phyloP scores from a whole-genome alignment of 2,329 filamentous ascomycete species.

The Helicocarpus griseus region DNA sequence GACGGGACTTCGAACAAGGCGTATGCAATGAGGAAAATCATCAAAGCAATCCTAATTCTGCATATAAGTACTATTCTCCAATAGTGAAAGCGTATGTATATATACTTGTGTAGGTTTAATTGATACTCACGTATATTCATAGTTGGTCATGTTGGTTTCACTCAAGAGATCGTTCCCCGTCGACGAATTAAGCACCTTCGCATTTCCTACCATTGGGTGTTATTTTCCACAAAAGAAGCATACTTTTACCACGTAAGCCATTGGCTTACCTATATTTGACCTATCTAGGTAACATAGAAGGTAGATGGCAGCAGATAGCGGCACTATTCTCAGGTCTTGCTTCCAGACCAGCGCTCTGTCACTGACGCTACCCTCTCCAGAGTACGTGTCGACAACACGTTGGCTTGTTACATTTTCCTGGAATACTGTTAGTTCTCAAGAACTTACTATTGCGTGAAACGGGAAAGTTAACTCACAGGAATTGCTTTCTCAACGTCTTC shows the following conservation, averaged over 20 bases:
- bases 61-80: conserved; percentile 6
- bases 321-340: conserved; percentile 55
- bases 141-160: conserved; percentile 51
- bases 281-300: conserved; percentile 59
- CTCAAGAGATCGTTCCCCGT: conserved; percentile 53
- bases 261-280: conserved; percentile 50
- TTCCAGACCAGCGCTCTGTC: conserved; percentile 40
- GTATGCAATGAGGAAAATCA: conserved; percentile 41
- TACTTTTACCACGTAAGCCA: not conserved
- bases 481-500: not conserved
- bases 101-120: not conserved
- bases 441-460: not conserved
- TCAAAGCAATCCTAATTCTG: conserved; percentile 31
- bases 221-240: not conserved
- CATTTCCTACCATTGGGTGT: conserved; percentile 38
- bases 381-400: not conserved
- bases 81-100: too few relatives aligned
- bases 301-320: conserved; percentile 55
- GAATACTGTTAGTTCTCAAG: not conserved
- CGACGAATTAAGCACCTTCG: conserved; percentile 54
- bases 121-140: conserved; percentile 45
- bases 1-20: conserved; percentile 42
- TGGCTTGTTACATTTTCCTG: not conserved
- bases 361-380: not conserved
- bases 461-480: not conserved